These are phyloP conservation scores for Fusarium sp. DNA, from an alignment of 2,329 filamentous ascomycete species.

Conservation along the genomic window DNA sequence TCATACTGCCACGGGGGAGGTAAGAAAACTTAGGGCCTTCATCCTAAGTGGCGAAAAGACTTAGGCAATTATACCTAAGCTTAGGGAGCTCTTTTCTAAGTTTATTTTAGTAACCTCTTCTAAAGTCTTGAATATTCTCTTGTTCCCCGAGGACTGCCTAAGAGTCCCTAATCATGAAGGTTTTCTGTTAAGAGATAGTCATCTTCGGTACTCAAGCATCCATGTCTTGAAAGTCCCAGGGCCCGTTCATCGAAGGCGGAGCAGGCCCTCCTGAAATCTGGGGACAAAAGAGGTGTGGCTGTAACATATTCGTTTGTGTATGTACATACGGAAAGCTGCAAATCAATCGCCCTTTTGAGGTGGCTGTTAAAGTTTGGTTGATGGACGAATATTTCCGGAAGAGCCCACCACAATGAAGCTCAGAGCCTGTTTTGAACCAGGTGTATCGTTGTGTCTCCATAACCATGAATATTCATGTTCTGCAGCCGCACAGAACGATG, in stretches of 20 bases:
- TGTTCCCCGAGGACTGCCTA: not conserved
- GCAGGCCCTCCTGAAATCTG: constrained; percentile 44
- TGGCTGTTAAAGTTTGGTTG: constrained; percentile 12
- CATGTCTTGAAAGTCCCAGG: constrained; percentile 10
- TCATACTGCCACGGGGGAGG: not conserved
- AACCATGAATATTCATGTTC: not conserved
- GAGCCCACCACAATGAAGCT: not conserved
- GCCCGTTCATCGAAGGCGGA: constrained; percentile 24
- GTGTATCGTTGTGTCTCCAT: not conserved
- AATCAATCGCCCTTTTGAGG: constrained; percentile 13
- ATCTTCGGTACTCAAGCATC: constrained; percentile 21
- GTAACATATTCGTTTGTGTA: constrained; percentile 3
- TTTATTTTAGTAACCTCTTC: not conserved
- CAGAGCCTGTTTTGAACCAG: not conserved
- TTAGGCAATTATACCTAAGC: not conserved
- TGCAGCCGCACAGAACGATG: not conserved
- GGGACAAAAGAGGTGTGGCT: constrained; percentile 36
- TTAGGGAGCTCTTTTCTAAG: not conserved
- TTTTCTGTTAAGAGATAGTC: constrained; percentile 1
- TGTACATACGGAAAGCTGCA: not conserved
- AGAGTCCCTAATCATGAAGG: not conserved
- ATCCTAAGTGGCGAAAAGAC: not conserved
- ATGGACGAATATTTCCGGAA: constrained; percentile 2
- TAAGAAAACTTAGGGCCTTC: not conserved
- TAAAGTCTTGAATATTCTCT: not conserved